These are phyloP conservation scores for Klebsormidium nitens DNA, from an alignment of 139 green algal species.

Conservation along the genomic window DNA sequence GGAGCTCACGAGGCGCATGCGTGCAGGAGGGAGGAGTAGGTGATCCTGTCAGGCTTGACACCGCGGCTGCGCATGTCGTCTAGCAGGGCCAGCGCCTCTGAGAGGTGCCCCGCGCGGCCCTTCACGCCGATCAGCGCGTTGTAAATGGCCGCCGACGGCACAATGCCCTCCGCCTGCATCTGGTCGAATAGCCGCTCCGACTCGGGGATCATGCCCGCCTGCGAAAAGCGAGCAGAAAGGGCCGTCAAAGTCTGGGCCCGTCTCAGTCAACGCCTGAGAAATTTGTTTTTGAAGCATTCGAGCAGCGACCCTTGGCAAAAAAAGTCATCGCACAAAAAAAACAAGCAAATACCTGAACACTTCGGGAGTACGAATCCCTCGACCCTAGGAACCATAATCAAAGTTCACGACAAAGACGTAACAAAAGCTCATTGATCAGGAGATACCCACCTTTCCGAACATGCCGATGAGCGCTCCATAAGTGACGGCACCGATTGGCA, in stretches of 20 bases:
- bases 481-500: conserved; percentile 12
- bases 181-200: background rate
- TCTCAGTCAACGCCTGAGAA: background rate
- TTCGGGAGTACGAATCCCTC: background rate
- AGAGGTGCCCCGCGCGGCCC: background rate
- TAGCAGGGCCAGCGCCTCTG: conserved; percentile 1
- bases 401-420: too few relatives aligned
- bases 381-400: too few relatives aligned
- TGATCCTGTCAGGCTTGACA: conserved; percentile 10
- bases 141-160: conserved; percentile 11
- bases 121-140: conserved; percentile 2
- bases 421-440: too few relatives aligned
- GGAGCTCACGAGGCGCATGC: conserved; percentile 10
- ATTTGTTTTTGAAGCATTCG: background rate
- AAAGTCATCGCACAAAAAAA: background rate
- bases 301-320: background rate
- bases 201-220: conserved; percentile 5
- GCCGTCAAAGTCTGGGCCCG: background rate
- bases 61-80: conserved; percentile 5
- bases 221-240: background rate
- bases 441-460: conserved; percentile 4
- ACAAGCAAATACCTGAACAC: conserved; percentile 1
- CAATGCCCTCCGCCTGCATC: conserved; percentile 14
- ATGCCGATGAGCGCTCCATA: conserved; percentile 31
- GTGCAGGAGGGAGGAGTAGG: conserved; percentile 22